Evolutionary conservation across 1,139 yeast species (phyloP), one percentile per base, ranked within the genome.

Genomic region (Pichia sp.): DNA sequence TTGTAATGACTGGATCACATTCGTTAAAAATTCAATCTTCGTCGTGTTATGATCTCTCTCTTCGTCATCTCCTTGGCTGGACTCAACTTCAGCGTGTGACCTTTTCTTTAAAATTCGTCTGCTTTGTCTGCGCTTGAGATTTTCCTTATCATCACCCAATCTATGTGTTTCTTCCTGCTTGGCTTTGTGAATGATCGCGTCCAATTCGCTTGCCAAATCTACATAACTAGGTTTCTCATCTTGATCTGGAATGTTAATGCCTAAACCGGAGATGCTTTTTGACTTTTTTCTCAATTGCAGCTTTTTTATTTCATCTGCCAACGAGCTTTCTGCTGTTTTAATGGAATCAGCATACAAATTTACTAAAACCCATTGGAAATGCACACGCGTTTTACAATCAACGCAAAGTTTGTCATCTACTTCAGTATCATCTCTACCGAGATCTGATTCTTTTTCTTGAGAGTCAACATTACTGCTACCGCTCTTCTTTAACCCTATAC

Each of bases 351-450:
- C 44, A 44, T 58, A 48, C 32, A 53, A 38, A 43, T 60, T 61
- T 27, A 60, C 44, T 37, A 59, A 59, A 9, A 61, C 44, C 67
- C 67, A 63, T 40, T 55, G 51, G 41, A 61, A 61, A 45, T 59
- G 60, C 33, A 62, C 61, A 39, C 53, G 50, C 2, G 66, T 54
- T 44, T 58, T 61, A 44, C 67, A 64, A 42, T 54, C 60, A 34
- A 45, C 42, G 41, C 67, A 64, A 9, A 62, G 49, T 11, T 53
- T 54, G 38, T 62, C 65, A 23, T 61, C 66, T 8, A 51, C 50
- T 7, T 52, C 52, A 6, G 37, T 45, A 10, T 43, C 44, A 3
- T 42, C 38, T 8, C 32, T 48, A 5, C 11, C 29, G 9, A 35
- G 29, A 27, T 42, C 42, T 23, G 29, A n/a, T 8, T 26, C 44